These are phyloP conservation scores for Aspergillus spinulosporus DNA, from an alignment of 2,329 filamentous ascomycete genomes.

Conservation along the genomic window DNA sequence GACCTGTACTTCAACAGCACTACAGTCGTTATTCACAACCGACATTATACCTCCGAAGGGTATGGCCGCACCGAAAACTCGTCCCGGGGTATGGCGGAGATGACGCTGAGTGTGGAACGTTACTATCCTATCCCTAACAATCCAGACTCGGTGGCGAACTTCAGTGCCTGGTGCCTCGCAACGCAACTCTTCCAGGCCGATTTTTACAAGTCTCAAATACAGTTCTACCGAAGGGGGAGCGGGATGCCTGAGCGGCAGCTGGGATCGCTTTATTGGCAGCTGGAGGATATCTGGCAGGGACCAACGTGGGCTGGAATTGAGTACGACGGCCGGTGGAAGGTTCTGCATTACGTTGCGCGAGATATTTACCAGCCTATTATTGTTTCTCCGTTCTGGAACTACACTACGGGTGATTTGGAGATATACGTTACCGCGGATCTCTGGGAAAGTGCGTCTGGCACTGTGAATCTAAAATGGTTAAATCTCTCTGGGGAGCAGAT, in stretches of 20 bases:
- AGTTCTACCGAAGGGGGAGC: slow-evolving; percentile 62
- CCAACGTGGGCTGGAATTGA: slow-evolving; percentile 66
- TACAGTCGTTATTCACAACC: slow-evolving; percentile 57
- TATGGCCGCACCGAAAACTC: slow-evolving; percentile 45
- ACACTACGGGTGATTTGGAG: slow-evolving; percentile 51
- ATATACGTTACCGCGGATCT: slow-evolving; percentile 61
- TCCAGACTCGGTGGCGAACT: slow-evolving; percentile 56
- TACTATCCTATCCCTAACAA: slow-evolving; percentile 62
- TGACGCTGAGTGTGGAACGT: slow-evolving; percentile 56
- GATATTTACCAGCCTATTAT: slow-evolving; percentile 62
- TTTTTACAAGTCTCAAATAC: slow-evolving; percentile 61
- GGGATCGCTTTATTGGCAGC: slow-evolving; percentile 64
- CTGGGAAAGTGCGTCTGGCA: slow-evolving; percentile 52
- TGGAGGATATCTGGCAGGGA: slow-evolving; percentile 66
- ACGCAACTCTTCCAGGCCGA: slow-evolving; percentile 67
- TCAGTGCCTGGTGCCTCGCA: slow-evolving; percentile 61
- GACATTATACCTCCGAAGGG: slow-evolving; percentile 57
- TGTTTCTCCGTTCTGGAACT: slow-evolving; percentile 58
- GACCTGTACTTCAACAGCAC: slow-evolving; percentile 61
- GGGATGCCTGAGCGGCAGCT: slow-evolving; percentile 60
- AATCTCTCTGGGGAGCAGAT: slow-evolving; percentile 51
- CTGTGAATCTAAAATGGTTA: slow-evolving; percentile 53
- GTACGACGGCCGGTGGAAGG: slow-evolving; percentile 64
- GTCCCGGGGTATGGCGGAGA: slow-evolving; percentile 50
- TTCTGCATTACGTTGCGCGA: slow-evolving; percentile 59